phyloP scores from a whole-genome alignment of 495 filamentous ascomycete genomes.

The Glutinoglossum americanum region DNA sequence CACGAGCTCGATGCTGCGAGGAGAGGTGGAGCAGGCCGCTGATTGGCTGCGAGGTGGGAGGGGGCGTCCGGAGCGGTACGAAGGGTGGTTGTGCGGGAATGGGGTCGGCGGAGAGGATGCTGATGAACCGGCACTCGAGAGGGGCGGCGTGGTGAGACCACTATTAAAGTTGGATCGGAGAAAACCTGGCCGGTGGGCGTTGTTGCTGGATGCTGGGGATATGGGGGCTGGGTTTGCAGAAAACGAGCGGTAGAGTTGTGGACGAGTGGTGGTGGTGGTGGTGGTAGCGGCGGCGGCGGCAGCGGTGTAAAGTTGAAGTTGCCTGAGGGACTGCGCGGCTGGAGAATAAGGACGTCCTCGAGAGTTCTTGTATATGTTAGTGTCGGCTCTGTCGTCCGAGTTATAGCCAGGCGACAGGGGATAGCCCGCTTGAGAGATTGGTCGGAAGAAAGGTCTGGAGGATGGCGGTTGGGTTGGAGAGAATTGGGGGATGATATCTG shows the following conservation, averaged over 20 bases:
- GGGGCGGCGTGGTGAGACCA: neutral
- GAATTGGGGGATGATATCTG: conserved; percentile 20
- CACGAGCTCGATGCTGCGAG: conserved; percentile 17
- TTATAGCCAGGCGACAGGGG: neutral
- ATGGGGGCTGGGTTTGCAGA: neutral
- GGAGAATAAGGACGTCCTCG: neutral
- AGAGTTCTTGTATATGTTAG: neutral
- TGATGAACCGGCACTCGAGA: neutral
- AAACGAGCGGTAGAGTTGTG: neutral
- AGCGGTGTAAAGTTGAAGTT: neutral
- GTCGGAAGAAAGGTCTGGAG: neutral
- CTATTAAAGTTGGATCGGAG: neutral
- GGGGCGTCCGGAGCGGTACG: neutral
- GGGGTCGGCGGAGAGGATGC: neutral
- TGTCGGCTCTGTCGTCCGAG: conserved; percentile 5
- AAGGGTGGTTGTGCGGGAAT: neutral
- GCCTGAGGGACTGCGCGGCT: neutral
- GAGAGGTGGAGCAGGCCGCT: conserved; percentile 13
- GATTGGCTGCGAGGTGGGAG: conserved; percentile 14
- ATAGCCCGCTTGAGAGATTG: neutral
- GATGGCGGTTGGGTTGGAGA: conserved; percentile 14
- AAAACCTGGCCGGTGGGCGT: neutral
- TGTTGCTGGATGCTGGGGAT: neutral
- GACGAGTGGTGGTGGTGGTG: neutral
- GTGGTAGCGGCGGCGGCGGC: too few relatives aligned